Evolutionary conservation across 768 basidiomycete genomes (phyloP).

Genomic region (Boletus rubropictus): DNA sequence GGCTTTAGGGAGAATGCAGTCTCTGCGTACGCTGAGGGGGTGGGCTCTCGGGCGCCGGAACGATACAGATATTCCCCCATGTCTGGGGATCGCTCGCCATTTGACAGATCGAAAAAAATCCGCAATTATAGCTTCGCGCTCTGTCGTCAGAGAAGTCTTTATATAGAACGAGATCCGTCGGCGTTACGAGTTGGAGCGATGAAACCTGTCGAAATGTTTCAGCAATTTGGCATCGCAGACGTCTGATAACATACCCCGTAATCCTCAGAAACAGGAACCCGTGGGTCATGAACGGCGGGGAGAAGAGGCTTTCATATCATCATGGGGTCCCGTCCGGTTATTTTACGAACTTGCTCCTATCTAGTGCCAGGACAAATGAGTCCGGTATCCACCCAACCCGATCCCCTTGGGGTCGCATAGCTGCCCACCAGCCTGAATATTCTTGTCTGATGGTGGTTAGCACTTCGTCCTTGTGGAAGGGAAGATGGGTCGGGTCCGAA

Average conservation of each 20-base stretch:
- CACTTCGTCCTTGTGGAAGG: constrained; percentile 62
- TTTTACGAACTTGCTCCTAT: constrained; percentile 31
- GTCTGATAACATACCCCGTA: constrained; percentile 8
- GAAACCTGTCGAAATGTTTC: constrained; percentile 12
- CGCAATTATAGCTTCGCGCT: constrained; percentile 1
- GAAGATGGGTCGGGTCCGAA: constrained; percentile 53
- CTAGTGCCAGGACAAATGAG: constrained; percentile 55
- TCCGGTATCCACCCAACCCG: constrained; percentile 73
- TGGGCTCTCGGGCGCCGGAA: constrained; percentile 31
- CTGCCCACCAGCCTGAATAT: constrained; percentile 79
- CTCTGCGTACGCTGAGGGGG: constrained; percentile 10
- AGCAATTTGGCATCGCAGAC: constrained; percentile 1
- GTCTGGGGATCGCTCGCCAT: constrained; percentile 7
- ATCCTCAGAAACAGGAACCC: constrained; percentile 19
- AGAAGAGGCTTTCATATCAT: constrained; percentile 16
- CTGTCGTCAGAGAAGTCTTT: constrained; percentile 3
- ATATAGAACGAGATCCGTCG: constrained; percentile 14
- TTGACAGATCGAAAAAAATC: constrained; percentile 5
- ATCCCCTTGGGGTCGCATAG: constrained; percentile 48
- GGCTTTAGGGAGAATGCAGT: background rate
- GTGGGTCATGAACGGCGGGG: constrained; percentile 16
- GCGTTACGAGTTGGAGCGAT: constrained; percentile 15
- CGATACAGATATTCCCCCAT: constrained; percentile 2
- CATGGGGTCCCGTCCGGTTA: constrained; percentile 44
- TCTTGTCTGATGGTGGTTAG: constrained; percentile 64